Base-by-base conservation (phyloP, 1,284 basidiomycete genomes). In the Rhodotorula sp. region DNA sequence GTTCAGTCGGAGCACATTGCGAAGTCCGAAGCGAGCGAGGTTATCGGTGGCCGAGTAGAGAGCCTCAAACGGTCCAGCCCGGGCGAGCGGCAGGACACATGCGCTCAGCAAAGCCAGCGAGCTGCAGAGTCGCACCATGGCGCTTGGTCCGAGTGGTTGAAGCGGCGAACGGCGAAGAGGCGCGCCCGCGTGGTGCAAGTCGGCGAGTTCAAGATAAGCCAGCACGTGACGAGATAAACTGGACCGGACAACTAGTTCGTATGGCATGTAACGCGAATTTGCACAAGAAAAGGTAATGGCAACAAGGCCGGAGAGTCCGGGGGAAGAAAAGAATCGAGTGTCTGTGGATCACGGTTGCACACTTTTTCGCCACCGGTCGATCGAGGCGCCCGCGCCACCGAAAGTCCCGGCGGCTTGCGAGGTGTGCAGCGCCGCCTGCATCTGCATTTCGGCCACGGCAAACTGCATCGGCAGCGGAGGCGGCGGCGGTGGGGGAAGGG, bases 361-460 rank as follows among this genome's bases (percentile, higher is more conserved):
- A 14, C 46, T 58, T 14, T 64, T 42, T 51, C 70, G 44, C 70
- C 70, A 71, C 15, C 53, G 51, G 26, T 68, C 70, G 51, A 71
- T 68, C 56, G 44, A 45, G 26, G 44, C n/a, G 45, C 58, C 58
- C 17, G 44, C 44, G 8, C 42, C 20, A 29, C 17, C 58, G 4
- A n/a, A 8, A 56, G 15, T 42, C 55, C 20, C 18, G 42, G 58
- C 37, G 14, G 37, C 51, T 44, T 59, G 42, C 49, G 53, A 54
- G 17, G n/a, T 29, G 2, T 45, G 58, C 66, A 62, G 49, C 26
- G 66, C 48, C 26, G 63, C 56, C n/a, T 67, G 66, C 66, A 71
- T 68, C 64, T 71, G 70, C 70, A 68, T 68, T 54, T 71, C 66
- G 4, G 70, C 69, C 26, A 71, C 48, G 1, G 69, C 70, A 56